These are phyloP conservation scores for Staphylotrichum tortipilum DNA, from an alignment of 495 filamentous ascomycete genomes.

Conservation along the genomic window DNA sequence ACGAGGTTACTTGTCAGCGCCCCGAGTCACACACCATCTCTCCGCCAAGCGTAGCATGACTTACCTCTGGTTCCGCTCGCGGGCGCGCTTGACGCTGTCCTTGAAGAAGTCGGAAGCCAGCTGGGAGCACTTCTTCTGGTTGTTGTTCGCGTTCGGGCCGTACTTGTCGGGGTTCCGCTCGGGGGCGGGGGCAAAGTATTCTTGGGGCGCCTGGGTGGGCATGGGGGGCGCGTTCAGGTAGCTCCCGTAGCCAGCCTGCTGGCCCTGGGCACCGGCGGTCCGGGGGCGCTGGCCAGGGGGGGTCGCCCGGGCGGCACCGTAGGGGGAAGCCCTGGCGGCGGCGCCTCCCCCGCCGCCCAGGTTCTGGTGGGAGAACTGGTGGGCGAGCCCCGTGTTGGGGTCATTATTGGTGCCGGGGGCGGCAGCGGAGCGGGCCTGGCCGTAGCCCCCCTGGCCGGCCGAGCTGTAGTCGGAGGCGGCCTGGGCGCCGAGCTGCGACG, in stretches of 20 bases:
- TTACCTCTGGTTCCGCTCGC: constrained; percentile 84
- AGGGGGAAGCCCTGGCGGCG: constrained; percentile 49
- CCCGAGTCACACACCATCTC: no score
- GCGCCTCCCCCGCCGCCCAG: constrained; percentile 55
- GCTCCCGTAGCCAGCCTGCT: constrained; percentile 49
- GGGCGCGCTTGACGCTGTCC: constrained; percentile 85
- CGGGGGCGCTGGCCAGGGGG: constrained; percentile 68
- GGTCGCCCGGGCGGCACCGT: constrained; percentile 55
- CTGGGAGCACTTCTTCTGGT: constrained; percentile 68
- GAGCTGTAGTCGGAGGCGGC: constrained; percentile 23
- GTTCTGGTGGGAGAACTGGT: constrained; percentile 97
- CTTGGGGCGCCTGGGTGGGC: constrained; percentile 41
- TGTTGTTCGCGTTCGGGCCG: constrained; percentile 50
- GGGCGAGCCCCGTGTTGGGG: constrained; percentile 76
- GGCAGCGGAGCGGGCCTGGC: constrained; percentile 51
- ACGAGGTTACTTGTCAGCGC: no score
- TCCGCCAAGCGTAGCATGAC: constrained; percentile 20
- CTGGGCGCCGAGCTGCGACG: constrained; percentile 22
- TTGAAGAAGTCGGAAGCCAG: constrained; percentile 86
- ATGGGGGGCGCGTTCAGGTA: constrained; percentile 61
- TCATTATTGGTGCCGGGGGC: constrained; percentile 50
- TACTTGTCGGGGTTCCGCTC: constrained; percentile 72
- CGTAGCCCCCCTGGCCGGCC: constrained; percentile 34
- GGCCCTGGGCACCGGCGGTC: constrained; percentile 60
- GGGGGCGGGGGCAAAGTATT: constrained; percentile 51